Base-by-base conservation (phyloP, 768 basidiomycete species). In the Chiua virens region DNA sequence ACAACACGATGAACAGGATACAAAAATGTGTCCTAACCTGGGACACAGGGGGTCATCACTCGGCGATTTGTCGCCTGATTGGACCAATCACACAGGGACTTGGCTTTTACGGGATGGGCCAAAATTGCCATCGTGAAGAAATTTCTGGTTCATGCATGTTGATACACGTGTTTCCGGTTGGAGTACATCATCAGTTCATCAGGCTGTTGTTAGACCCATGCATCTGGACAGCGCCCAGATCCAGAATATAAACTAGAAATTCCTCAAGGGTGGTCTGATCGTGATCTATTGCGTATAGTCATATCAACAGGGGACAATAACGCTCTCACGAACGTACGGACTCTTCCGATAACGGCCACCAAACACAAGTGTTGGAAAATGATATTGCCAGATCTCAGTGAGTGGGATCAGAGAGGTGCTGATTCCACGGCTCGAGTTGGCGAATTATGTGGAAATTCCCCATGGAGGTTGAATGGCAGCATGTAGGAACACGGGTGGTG, bases 251-350 rank as follows among this genome's bases (percentile, higher is more conserved):
- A 58, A 63, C 42, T 30, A 20, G 46, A 61, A 62, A 37, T 53
- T 45, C 22, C 64, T 61, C 53, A 48, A 55, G 50, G 42, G 41
- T 25, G 50, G 43, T 23, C 35, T 49, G 58, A 65, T 63, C 45
- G 53, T 56, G 60, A 62, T 65, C 54, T 59, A 20, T 59, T 44
- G 43, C 54, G 60, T 52, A 54, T 47, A 60, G 60, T 56, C 60
- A 48, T 56, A 55, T 59, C 57, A 60, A 47, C 27, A 41, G 27
- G 23, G 38, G 38, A 45, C 27, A 49, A 49, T 53, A 49, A 53
- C 25, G 25, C 52, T 69, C 65, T 57, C 65, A 67, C 63, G 62
- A 25, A 57, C 37, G 47, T 49, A 57, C 62, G 65, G 54, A 57
- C 49, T 42, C 36, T 55, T 52, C 55, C 61, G 56, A 56, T 45